Base-by-base conservation (phyloP, 1,284 basidiomycete species). In the Xerocomus nothofagi region DNA sequence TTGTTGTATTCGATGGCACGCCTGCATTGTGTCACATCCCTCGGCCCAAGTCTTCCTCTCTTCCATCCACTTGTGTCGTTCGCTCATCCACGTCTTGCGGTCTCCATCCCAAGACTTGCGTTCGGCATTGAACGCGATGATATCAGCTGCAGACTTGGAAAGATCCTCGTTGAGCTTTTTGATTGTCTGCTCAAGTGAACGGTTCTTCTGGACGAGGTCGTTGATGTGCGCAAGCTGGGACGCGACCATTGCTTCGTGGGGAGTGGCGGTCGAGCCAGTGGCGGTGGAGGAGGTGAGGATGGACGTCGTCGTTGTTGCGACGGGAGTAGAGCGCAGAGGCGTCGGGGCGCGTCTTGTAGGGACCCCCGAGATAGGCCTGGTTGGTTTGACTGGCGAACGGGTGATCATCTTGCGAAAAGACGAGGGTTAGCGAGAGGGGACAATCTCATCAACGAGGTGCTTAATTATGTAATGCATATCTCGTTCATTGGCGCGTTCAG, bases 171-270 rank as follows among this genome's bases (percentile, higher is more conserved):
- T 58, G n/a, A 82, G 71, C 39, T 74, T 77, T 57, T 76, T 76
- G 61, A 76, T 75, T 1, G 74, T 76, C 51, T 82, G 76, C 51
- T 86, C 83, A 45, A 84, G 73, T 0, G 77, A 78, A 26, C 79
- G 78, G 62, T 80, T 84, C 53, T 79, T 73, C 55, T 82, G 76
- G 3, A 86, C 81, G 43, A 88, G 76, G 40, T 87, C 83, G 45
- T 81, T 75, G 47, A 88, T 84, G 59, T 86, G 85, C 6, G 73
- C 67, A 50, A 81, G 81, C 60, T 84, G 78, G 10, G 81, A 77
- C 21, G 71, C 63, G 50, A 71, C 69, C 73, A 78, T 74, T 21
- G 81, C 72, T 52, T 84, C 80, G 42, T 76, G 67, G 4, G 76
- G 76, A 36, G 69, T 65, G 34, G 64, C 38, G 6, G 54, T 65